phyloP scores from a whole-genome alignment of 768 basidiomycete species.

The Kwoniella dendrophila region DNA sequence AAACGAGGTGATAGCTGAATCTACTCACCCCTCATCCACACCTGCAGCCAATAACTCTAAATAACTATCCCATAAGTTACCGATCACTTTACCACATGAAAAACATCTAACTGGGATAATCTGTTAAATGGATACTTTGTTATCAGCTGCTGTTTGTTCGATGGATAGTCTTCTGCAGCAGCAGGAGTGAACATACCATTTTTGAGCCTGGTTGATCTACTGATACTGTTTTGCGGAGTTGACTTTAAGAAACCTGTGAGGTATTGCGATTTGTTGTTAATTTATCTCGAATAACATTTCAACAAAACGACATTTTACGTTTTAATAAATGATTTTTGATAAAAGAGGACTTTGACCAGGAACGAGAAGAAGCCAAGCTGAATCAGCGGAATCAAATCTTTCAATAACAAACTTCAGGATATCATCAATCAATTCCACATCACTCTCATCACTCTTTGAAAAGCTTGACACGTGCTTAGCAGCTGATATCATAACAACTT shows the following conservation, averaged over 20 bases:
- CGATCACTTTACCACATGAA: conserved; percentile 94
- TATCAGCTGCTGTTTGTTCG: background rate
- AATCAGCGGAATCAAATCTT: conserved; percentile 5
- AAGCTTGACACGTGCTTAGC: conserved; percentile 11
- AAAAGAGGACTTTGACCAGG: conserved; percentile 4
- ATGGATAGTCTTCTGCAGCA: background rate
- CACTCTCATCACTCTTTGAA: no score
- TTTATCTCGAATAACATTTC: background rate
- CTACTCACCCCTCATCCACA: conserved; percentile 82
- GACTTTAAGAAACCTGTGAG: background rate
- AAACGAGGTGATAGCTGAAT: background rate
- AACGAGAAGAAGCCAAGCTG: background rate
- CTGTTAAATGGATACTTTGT: conserved; percentile 57
- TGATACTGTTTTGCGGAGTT: no score
- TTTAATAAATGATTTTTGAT: background rate
- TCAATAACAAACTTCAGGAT: background rate
- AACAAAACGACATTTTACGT: background rate
- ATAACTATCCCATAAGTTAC: conserved; percentile 92
- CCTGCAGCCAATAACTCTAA: conserved; percentile 77
- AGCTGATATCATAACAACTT: background rate
- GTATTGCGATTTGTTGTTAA: background rate
- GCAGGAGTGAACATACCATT: no score
- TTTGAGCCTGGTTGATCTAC: no score
- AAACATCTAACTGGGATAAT: conserved; percentile 96
- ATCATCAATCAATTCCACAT: background rate